Evolutionary conservation across 1,284 basidiomycete genomes (phyloP), one percentile per base, ranked within the genome.

Genomic region (Rhodotorula glutinis): DNA sequence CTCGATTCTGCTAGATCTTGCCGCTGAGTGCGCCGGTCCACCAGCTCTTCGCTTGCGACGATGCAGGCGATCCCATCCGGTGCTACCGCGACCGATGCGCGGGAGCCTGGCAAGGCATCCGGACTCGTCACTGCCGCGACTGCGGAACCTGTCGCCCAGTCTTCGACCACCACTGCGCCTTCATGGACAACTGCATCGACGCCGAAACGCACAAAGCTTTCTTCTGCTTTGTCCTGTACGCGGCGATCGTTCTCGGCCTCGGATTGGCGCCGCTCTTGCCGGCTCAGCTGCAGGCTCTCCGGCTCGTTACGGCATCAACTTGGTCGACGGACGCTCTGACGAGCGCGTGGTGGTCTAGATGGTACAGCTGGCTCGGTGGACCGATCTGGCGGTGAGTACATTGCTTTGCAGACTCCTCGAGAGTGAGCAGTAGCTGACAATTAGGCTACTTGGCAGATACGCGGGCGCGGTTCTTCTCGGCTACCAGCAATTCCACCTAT

Each of bases 81-180:
- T 73, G 71, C 53, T 43, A 17, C 17, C 47, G 41, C 14, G 70
- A 65, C 17, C 21, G 19, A 3, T 72, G 70, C 55, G 46, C 13
- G 7, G 67, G 65, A 4, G 46, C 57, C 7, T 72, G 58, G 55
- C 55, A 58, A 17, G 64, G 68, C 17, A 27, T 70, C 9, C 53
- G 66, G 16, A 68, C 71, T 21, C 49, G 71, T 9, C 71, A 73
- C 53, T 73, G 71, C 33, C 53, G 53, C 2, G 71, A 73, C 21
- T 73, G 68, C 49, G 63, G 56, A 8, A 49, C 27, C 0, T 73
- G 71, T 21, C 63, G 59, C 16, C 41, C 55, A 0, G 29, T 56
- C 0, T 70, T 70, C 57, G 68, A 70, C 38, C 71, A 70, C 52
- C 65, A 70, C 38, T 73, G 71, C 62, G 46, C 59, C 2, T 73